phyloP scores from a whole-genome alignment of 257 asterid species.

The Scutellaria barbata region DNA sequence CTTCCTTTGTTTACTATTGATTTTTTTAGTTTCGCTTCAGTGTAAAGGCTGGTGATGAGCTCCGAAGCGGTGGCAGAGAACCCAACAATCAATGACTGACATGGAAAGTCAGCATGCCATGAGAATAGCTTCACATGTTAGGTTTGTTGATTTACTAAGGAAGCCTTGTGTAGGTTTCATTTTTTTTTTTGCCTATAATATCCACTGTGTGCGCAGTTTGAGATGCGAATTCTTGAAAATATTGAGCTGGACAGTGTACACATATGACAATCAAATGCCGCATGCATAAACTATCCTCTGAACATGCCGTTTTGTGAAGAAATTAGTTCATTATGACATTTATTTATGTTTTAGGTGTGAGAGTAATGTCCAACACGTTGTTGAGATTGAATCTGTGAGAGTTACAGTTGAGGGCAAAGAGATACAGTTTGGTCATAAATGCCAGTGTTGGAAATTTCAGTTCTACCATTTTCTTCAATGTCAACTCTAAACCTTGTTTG shows the following conservation, averaged over 20 bases:
- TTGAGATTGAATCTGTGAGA: slow-evolving; percentile 63
- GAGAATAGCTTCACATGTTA: slow-evolving; percentile 51
- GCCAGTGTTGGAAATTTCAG: slow-evolving; percentile 28
- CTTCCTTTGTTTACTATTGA: slow-evolving; percentile 1
- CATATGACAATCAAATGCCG: too few relatives aligned
- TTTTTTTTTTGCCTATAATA: too few relatives aligned
- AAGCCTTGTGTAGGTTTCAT: too few relatives aligned
- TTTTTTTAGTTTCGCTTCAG: slow-evolving; percentile 50
- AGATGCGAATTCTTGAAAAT: not conserved
- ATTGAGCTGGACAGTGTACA: too few relatives aligned
- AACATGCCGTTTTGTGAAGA: too few relatives aligned
- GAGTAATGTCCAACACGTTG: slow-evolving; percentile 63
- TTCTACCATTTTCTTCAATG: slow-evolving; percentile 53
- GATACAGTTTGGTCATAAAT: too few relatives aligned
- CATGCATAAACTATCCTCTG: too few relatives aligned
- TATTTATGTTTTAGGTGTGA: slow-evolving; percentile 52
- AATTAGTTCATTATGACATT: not conserved
- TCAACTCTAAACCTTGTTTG: slow-evolving; percentile 40
- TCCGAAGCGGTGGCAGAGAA: slow-evolving; percentile 49
- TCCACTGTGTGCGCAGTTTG: not conserved
- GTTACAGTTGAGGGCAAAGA: slow-evolving; percentile 57
- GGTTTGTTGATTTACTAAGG: slow-evolving; percentile 54
- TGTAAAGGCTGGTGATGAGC: slow-evolving; percentile 60
- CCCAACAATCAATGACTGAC: slow-evolving; percentile 53
- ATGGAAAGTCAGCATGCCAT: slow-evolving; percentile 63